Evolutionary conservation across 139 green algal species (phyloP).

Genomic region (Tetradesmus lagerheimii): DNA sequence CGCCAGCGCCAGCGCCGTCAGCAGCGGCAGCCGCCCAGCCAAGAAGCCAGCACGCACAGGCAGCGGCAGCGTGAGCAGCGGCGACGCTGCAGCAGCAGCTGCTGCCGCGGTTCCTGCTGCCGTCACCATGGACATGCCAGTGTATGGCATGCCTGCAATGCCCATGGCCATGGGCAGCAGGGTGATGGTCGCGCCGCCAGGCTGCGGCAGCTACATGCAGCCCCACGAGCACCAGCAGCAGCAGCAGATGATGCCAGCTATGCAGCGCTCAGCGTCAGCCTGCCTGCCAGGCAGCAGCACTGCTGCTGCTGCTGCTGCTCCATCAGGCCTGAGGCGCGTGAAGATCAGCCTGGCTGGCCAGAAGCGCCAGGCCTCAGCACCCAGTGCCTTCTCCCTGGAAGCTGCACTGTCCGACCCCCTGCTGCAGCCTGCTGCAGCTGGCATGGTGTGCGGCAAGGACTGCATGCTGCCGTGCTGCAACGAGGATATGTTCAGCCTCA

Average conservation of each 20-base stretch:
- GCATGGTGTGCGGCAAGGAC: not conserved
- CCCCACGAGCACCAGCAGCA: not conserved
- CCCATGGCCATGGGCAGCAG: not conserved
- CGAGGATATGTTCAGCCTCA: constrained; percentile 1
- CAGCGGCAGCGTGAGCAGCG: not conserved
- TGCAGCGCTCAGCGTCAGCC: constrained; percentile 17
- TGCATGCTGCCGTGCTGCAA: not conserved
- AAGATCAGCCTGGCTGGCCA: not conserved
- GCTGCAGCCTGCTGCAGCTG: constrained; percentile 9
- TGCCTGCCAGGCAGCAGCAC: not conserved
- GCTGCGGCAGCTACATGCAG: not conserved
- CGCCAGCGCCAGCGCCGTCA: not conserved
- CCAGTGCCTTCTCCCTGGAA: not conserved
- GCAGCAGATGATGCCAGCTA: not conserved
- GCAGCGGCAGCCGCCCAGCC: not conserved
- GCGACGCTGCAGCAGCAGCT: not conserved
- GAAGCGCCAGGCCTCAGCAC: not conserved
- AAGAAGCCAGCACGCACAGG: not conserved
- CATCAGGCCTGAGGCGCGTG: not conserved
- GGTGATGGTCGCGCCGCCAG: not conserved
- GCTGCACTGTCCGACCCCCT: not conserved
- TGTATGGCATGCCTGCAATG: not conserved
- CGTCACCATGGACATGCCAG: not conserved
- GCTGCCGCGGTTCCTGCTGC: not conserved
- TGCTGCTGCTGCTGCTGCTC: constrained; percentile 8